Base-by-base conservation (phyloP, 2,329 filamentous ascomycete species). In the Ophiostoma montium region DNA sequence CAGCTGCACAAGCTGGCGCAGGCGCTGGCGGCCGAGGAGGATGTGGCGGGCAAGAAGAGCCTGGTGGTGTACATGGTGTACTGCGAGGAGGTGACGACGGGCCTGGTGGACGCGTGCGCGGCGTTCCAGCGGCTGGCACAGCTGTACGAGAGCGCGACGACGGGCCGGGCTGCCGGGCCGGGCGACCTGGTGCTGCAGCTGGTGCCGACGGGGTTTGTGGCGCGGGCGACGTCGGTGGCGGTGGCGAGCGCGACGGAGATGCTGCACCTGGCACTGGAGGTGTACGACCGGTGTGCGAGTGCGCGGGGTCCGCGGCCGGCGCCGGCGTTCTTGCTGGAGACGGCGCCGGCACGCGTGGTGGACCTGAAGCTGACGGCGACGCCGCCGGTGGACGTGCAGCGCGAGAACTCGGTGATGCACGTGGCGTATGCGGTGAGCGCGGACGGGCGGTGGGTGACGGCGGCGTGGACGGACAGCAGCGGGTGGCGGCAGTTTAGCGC, bases 361-460 rank as follows among this genome's bases (percentile, higher is more conserved):
- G 83, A 85, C 46, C 92, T 94, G 64, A 84, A 85, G 60, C 65
- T 89, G 2, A 73, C 70, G 1, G 64, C 75, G 1, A 78, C 75
- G 13, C 82, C 84, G 2, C 86, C 84, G 0, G 75, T 78, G 16
- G 84, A 86, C 16, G 67, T 90, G 6, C 69, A 92, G 48, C 77
- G 83, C 49, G 86, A 92, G 60, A 86, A 88, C 55, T 84, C 80
- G 0, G 83, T 83, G 58, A 77, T 94, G 30, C 86, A 94, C 61
- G 68, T 94, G 41, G 84, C 82, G 1, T 94, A 94, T 58, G 77
- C 83, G 2, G 74, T 80, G 49, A 89, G 84, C 58, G 70, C 81
- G 11, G 84, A 90, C 60, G 78, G 82, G 18, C 70, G 80, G 9
- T 94, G 87, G 87, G 67, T 92, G 35, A 82, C 81, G 12, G 83